Conservation (phyloP, 768 basidiomycete genomes). For the Leccinellum albellum region DNA sequence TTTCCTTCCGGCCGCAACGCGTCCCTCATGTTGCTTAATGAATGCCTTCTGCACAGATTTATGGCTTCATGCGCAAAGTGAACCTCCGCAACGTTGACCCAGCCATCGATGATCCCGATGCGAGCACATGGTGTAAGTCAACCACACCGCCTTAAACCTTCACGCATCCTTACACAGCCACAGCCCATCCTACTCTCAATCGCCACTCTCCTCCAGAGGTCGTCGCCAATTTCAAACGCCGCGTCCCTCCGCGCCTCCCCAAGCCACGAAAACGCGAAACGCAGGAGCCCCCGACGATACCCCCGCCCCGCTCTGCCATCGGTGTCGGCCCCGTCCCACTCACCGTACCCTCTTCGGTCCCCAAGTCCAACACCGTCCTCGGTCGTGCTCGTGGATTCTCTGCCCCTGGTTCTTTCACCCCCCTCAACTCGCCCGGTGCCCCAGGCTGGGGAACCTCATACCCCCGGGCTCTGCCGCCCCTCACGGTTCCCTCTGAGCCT, state of each 20-base stretch:
- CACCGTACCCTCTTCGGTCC: conserved; percentile 45
- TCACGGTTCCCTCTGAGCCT: conserved; percentile 78
- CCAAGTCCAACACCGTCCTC: conserved; percentile 38
- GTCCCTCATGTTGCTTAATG: conserved; percentile 22
- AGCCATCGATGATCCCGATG: conserved; percentile 92
- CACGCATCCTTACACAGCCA: conserved; percentile 22
- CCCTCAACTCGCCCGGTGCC: conserved; percentile 56
- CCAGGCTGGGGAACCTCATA: conserved; percentile 59
- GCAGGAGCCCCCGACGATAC: conserved; percentile 63
- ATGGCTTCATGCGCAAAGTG: conserved; percentile 98
- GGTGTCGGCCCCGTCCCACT: conserved; percentile 67
- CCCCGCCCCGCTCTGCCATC: conserved; percentile 73
- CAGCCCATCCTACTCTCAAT: conserved; percentile 89
- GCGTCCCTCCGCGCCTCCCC: conserved; percentile 88
- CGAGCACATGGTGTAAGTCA: conserved; percentile 91
- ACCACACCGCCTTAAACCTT: conserved; percentile 15
- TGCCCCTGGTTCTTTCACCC: conserved; percentile 76
- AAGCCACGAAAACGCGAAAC: conserved; percentile 80
- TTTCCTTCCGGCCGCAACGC: conserved; percentile 13
- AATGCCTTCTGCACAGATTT: conserved; percentile 59
- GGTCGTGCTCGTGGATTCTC: conserved; percentile 78
- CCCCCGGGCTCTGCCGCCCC: conserved; percentile 69
- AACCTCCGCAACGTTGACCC: conserved; percentile 94
- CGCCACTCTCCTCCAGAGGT: conserved; percentile 87
- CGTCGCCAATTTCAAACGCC: conserved; percentile 91